Evolutionary conservation across 192 early-diverging fungal species (phyloP), one percentile per base, ranked within the genome.

Genomic region (Linnemannia zychae): DNA sequence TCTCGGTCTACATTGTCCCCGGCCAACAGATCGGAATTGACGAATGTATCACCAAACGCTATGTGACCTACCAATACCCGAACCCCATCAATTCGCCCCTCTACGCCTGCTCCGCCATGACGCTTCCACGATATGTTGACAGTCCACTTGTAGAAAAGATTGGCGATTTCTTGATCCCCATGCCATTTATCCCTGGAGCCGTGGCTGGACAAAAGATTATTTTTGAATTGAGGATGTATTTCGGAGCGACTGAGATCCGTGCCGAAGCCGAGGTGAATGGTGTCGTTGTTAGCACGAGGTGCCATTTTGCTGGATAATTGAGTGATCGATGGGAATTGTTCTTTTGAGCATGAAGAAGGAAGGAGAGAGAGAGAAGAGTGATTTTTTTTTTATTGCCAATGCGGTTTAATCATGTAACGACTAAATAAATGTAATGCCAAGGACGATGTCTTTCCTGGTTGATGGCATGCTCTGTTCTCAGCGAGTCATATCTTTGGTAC

Each of bases 241-340:
- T 90, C 79, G 90, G 90, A 52, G 74, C 75, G 24, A 90, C 87
- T 22, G 90, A 90, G 49, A 87, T 90, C 11, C 66, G 87, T 2
- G 87, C 86, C 22, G 90, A 90, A 66, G 90, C 90, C 22, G 90
- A 90, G 57, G 87, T 90, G 57, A 87, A 87, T 52, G 87, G 80
- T 33, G 63, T 77, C 37, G 71, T 82, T 0, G 81, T 82, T 20
- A 82, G 81, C 37, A 82, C 81, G 18, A 38, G 81, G 38, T 82
- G 81, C 53, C 81, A 82, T 38, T 82, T 82, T 38, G 24, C 81
- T 13, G 81, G 81, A 73, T 44, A 44, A n/a, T n/a, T n/a, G n/a
- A n/a, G n/a, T n/a, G 40, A 44, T 44, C 9, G 40, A 3, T 44
- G 3, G 40, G 40, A 6, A 9, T 44, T 44, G 40, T 9, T n/a